Evolutionary conservation across 2,329 filamentous ascomycete species (phyloP).

Genomic region (Calonectria pauciramosa): DNA sequence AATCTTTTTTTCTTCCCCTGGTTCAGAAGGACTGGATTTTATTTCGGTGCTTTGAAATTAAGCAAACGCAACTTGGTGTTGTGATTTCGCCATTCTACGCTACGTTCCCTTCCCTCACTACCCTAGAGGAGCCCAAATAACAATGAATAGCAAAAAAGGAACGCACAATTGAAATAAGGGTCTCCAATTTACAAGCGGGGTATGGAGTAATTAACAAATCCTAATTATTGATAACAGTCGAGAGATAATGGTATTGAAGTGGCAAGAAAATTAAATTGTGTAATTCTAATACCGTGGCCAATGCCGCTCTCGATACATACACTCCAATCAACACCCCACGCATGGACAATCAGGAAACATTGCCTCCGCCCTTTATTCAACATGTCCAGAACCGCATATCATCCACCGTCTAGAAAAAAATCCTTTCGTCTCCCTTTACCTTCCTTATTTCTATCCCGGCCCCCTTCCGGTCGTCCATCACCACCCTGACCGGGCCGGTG

Average conservation of each 20-base stretch:
- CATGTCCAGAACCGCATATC: not conserved
- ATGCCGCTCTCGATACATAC: not conserved
- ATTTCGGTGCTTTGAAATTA: not conserved
- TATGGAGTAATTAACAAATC: not conserved
- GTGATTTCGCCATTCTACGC: not conserved
- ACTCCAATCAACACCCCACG: not conserved
- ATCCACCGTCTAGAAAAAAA: not conserved
- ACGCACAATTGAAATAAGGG: not conserved
- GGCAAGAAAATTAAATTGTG: not conserved
- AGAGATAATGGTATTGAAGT: not conserved
- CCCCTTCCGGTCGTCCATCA: conserved; percentile 11
- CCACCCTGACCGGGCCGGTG: conserved; percentile 24
- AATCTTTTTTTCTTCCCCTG: not conserved
- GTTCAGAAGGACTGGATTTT: not conserved
- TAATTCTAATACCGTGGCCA: not conserved
- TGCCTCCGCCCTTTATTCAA: not conserved
- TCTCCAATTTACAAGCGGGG: not conserved
- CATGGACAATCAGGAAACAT: too few species aligned
- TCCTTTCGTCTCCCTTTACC: not conserved
- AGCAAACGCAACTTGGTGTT: not conserved
- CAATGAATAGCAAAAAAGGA: not conserved
- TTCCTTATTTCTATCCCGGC: not conserved
- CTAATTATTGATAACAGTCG: not conserved
- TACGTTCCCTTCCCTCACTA: not conserved
- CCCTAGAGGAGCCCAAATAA: not conserved